Base-by-base conservation (phyloP, 75 land plant species). In the Selaginella tamariscina region DNA sequence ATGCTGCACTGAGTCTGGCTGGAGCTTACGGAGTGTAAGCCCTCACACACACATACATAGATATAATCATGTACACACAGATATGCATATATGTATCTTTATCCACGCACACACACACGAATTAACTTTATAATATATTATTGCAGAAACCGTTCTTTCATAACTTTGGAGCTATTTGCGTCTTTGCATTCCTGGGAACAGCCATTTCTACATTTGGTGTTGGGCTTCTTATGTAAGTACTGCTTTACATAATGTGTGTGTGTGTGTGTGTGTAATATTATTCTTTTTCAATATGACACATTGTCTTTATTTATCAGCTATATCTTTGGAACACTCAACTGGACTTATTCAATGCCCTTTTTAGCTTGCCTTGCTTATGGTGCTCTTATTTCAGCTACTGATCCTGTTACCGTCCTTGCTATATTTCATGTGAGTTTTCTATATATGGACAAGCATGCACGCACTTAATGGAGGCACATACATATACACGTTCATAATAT, bases 101-200 rank as follows among this genome's bases (percentile, higher is more conserved):
- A 24, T 32, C 23, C 2, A 31, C 22, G 68, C 33, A 23, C n/a
- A 2, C 31, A 31, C 15, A 2, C 68, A 24, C 2, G 1, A 21
- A 56, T 11, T 15, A 0, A 1, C 2, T 11, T 30, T 15, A 0
- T n/a, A 2, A 0, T 9, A 1, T 71, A 8, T n/a, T 27, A 23
- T 23, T 24, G 30, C 78, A 76, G 78, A 76, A 72, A 8, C 70
- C 67, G 1, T 76, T 76, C 29, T 76, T 76, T 28, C 22, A 56
- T 22, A 76, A 76, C 63, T 76, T 76, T 71, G 78, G 78, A 5
- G 78, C 78, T 24, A 76, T 76, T n/a, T 76, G 78, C 30, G 65
- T 67, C 21, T 76, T 76, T 71, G 74, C 78, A 23, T 76, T 76
- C 13, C 55, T 66, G 11, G 78, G 78, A 29, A 76, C 78, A 1